Evolutionary conservation across 495 filamentous ascomycete genomes (phyloP).

Genomic region (Podospora pseudopauciseta): DNA sequence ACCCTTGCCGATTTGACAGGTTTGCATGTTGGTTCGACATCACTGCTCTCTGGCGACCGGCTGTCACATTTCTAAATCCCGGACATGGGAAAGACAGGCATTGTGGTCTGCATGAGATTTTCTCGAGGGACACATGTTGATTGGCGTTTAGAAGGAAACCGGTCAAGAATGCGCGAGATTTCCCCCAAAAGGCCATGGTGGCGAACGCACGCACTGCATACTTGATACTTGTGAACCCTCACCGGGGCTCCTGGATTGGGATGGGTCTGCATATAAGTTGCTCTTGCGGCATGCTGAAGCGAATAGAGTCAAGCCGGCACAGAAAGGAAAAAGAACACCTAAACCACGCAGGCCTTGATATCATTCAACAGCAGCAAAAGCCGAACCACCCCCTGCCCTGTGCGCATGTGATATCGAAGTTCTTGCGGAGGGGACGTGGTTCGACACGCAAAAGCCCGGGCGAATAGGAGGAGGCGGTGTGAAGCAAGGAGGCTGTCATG

Average conservation of each 20-base stretch:
- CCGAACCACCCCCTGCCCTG: background rate
- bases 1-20: conserved; percentile 11
- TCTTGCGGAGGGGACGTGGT: background rate
- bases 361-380: background rate
- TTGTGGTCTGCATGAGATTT: conserved; percentile 21
- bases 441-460: background rate
- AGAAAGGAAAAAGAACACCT: no score
- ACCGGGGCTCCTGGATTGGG: background rate
- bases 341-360: background rate
- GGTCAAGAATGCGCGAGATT: background rate
- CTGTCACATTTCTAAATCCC: conserved; percentile 9
- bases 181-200: background rate
- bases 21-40: conserved; percentile 22
- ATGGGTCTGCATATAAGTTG: background rate
- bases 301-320: no score
- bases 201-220: background rate
- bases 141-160: conserved; percentile 4
- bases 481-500: background rate
- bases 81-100: conserved; percentile 1
- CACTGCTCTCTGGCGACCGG: conserved; percentile 11
- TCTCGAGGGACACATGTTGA: background rate
- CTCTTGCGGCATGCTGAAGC: background rate
- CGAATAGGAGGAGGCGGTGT: background rate
- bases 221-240: background rate
- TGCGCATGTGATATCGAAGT: background rate